A percentile compares a stretch with the other conserved stretches of the same genome.
Evolutionary conservation across 768 basidiomycete genomes (phyloP).

Genomic region (Leccinum pellstonianum): DNA sequence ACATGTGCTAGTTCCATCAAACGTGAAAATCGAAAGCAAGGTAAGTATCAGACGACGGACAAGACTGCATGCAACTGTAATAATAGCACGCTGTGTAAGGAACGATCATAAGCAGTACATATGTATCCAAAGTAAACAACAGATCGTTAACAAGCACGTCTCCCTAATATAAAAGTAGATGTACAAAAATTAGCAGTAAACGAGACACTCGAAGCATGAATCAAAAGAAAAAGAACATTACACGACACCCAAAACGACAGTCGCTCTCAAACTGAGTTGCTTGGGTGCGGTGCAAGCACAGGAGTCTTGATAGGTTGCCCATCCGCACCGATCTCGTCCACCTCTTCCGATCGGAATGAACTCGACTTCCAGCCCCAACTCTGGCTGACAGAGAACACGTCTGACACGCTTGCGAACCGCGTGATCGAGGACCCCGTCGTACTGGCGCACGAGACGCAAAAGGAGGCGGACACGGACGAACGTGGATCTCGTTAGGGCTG

Average conservation of each 20-base stretch:
- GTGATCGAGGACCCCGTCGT: constrained; percentile 81
- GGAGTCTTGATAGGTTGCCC: constrained; percentile 32
- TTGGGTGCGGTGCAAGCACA: constrained; percentile 32
- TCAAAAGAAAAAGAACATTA: constrained; percentile 28
- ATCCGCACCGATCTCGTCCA: constrained; percentile 40
- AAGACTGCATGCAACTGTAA: too few relatives aligned
- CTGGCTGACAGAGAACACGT: constrained; percentile 80
- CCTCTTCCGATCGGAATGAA: constrained; percentile 52
- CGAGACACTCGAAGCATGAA: constrained; percentile 6
- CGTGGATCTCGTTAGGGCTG: constrained; percentile 80
- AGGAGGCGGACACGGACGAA: constrained; percentile 71
- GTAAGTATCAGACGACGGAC: too few relatives aligned
- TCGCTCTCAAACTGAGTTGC: constrained; percentile 72
- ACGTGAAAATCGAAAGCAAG: too few relatives aligned
- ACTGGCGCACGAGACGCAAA: constrained; percentile 78
- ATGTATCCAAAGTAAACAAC: neutral
- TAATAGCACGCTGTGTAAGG: neutral
- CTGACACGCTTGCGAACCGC: constrained; percentile 82
- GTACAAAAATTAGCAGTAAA: neutral
- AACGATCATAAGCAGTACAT: neutral
- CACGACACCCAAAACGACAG: constrained; percentile 75
- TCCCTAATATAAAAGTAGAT: neutral
- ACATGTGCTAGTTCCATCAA: too few relatives aligned
- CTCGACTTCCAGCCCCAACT: constrained; percentile 93
- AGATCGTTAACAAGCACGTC: neutral